Percentiles rank a stretch among this genome's conserved stretches.
Conservation (phyloP, 768 basidiomycete genomes). For the Asterophora parasitica region DNA sequence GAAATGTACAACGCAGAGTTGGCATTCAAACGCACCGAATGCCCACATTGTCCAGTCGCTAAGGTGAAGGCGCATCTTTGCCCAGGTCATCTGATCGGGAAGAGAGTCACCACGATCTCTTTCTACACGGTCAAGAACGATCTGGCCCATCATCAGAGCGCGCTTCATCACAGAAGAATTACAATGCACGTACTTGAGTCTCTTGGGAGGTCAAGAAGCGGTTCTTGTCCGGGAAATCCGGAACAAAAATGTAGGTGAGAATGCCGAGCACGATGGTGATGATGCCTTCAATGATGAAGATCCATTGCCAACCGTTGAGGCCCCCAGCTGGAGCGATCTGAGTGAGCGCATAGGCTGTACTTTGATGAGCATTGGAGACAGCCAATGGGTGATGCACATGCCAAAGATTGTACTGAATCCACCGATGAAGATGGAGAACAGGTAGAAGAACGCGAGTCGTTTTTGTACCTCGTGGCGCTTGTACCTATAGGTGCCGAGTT, state of each 20-base stretch:
- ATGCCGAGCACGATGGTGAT: slow-evolving; percentile 21
- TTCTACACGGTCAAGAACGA: slow-evolving; percentile 28
- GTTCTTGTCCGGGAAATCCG: slow-evolving; percentile 25
- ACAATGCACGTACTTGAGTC: slow-evolving; percentile 30
- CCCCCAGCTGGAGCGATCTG: slow-evolving; percentile 12
- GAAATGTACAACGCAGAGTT: not conserved
- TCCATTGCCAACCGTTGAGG: slow-evolving; percentile 25
- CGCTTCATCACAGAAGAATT: not conserved
- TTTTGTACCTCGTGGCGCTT: slow-evolving; percentile 40
- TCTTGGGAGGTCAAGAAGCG: slow-evolving; percentile 24
- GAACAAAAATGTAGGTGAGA: slow-evolving; percentile 19
- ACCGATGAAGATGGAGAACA: slow-evolving; percentile 26
- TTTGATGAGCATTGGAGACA: not conserved
- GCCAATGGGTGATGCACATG: not conserved
- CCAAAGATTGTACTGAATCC: slow-evolving; percentile 25
- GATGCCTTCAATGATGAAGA: slow-evolving; percentile 25
- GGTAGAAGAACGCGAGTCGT: slow-evolving; percentile 28
- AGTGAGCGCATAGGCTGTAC: slow-evolving; percentile 14
- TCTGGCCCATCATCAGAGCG: slow-evolving; percentile 4
- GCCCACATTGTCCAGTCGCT: slow-evolving; percentile 34
- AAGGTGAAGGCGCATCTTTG: slow-evolving; percentile 31
- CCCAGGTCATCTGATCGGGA: slow-evolving; percentile 27
- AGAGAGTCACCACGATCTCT: slow-evolving; percentile 34
- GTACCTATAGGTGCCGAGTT: slow-evolving; percentile 20
- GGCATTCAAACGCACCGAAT: slow-evolving; percentile 21